Evolutionary conservation across 441 rosid genomes (phyloP), one percentile per base, ranked within the genome.

Genomic region (Mallotus repandus): DNA sequence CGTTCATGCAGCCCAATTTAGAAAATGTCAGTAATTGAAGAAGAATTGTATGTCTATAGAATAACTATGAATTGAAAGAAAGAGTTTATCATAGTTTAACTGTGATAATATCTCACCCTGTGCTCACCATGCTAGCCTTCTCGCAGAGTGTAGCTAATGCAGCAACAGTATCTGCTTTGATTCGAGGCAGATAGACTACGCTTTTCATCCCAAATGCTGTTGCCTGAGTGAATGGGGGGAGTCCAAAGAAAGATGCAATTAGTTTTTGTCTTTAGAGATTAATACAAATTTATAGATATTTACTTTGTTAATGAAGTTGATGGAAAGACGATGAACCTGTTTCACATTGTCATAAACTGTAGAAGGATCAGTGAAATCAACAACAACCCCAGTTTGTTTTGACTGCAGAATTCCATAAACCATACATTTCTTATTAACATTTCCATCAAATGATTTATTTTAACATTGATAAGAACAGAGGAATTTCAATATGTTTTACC

Each of bases 111-210:
- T n/a, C 63, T 92, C 97, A 87, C 92, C 97, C 89, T 79, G 77
- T 84, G n/a, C 98, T 94, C 97, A 94, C 97, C 97, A 84, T 94
- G 93, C 91, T 91, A 84, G 99, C 97, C 81, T 94, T 94, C 73
- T 94, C 96, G 73, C 94, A 89, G 29, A 94, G 80, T 75, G 88
- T 88, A 50, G 96, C 91, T 71, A 94, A 83, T 41, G 93, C 95
- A 13, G 89, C 69, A 60, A 92, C 80, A 0, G 94, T 90, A 35
- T 90, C 96, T 71, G 57, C 74, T 78, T 87, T 86, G 66, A 89
- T 92, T 76, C 84, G 83, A 46, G 97, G 98, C 78, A 92, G 86
- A 64, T 89, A 84, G 74, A 90, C 94, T 52, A 94, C 89, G 71
- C 98, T 90, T 80, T 81, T 90, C 91, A 94, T 87, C 53, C 96